These are phyloP conservation scores for Trametes hirsuta DNA, from an alignment of 1,284 basidiomycete genomes.

Conservation along the genomic window DNA sequence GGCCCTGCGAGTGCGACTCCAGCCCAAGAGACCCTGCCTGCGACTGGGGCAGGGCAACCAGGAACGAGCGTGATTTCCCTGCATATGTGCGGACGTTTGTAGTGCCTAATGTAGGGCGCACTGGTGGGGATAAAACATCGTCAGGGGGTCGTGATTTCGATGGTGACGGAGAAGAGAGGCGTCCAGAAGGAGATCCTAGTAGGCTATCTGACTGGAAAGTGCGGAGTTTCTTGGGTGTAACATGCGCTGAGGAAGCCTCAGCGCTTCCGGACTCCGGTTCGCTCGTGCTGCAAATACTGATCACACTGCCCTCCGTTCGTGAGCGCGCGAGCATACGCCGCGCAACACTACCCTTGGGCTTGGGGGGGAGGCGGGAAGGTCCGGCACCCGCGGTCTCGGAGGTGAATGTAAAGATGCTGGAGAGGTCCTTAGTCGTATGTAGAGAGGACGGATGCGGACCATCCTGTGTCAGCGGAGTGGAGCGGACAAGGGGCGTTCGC, in stretches of 20 bases:
- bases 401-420: constrained; percentile 38
- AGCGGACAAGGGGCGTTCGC: constrained; percentile 19
- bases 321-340: constrained; percentile 51
- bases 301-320: constrained; percentile 59
- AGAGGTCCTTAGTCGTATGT: constrained; percentile 37
- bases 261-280: constrained; percentile 21
- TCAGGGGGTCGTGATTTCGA: constrained; percentile 24
- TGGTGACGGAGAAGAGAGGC: constrained; percentile 21
- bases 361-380: constrained; percentile 2
- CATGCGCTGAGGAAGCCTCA: constrained; percentile 36
- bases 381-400: neutral
- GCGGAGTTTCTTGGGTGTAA: constrained; percentile 36
- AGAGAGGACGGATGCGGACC: constrained; percentile 24
- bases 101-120: constrained; percentile 24
- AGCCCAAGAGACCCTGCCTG: constrained; percentile 29
- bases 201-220: constrained; percentile 27
- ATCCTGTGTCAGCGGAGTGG: constrained; percentile 16
- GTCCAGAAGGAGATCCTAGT: constrained; percentile 19
- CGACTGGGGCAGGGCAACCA: constrained; percentile 55
- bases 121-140: constrained; percentile 28
- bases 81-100: constrained; percentile 66
- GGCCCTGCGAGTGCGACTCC: constrained; percentile 23
- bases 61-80: constrained; percentile 74
- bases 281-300: constrained; percentile 41
- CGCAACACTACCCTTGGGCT: constrained; percentile 33